Base-by-base conservation (phyloP, 805 yeast species). In the Yarrowia divulgata region DNA sequence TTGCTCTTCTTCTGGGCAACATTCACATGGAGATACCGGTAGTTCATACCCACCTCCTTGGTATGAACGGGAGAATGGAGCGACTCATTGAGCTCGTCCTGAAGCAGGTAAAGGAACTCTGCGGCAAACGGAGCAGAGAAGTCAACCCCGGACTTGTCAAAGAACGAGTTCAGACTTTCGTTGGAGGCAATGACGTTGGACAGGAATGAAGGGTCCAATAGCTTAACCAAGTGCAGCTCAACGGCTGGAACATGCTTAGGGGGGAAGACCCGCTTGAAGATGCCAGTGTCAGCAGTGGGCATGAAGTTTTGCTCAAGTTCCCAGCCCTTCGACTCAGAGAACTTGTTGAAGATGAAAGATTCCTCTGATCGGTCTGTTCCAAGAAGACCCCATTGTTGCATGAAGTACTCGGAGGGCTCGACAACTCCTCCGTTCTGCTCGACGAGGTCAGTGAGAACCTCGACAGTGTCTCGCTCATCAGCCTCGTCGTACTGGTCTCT, bases 331-430 rank as follows among this genome's bases (percentile, higher is more conserved):
- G 16, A 48, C 48, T 23, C 63, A 10, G 48, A 40, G 23, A 57
- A 57, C 48, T 57, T 57, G 63, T 42, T 57, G 48, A 57, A 42
- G n/a, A 57, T 57, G 39, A 57, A 57, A 3, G 34, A 9, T 39
- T 57, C 63, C 34, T 57, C 63, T 8, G 39, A 16, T 40, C 63
- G 35, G 39, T 57, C 63, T 12, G 48, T n/a, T 10, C 63, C 63
- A 23, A 57, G 63, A 29, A 57, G 37, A 23, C 63, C 63, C 63
- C 63, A 57, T 19, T 57, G 63, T 19, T 57, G 63, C 63, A 57
- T 23, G n/a, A 40, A 57, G 63, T 57, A 57, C 39, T 57, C 63
- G 23, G 48, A 14, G 39, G 63, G 63, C 48, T 57, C 63, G 29
- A 57, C 63, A 16, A 57, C 48, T 2, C 63, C 63, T 16, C 63